phyloP scores from a whole-genome alignment of 305 asterid genomes.

The Solanum chacoense region DNA sequence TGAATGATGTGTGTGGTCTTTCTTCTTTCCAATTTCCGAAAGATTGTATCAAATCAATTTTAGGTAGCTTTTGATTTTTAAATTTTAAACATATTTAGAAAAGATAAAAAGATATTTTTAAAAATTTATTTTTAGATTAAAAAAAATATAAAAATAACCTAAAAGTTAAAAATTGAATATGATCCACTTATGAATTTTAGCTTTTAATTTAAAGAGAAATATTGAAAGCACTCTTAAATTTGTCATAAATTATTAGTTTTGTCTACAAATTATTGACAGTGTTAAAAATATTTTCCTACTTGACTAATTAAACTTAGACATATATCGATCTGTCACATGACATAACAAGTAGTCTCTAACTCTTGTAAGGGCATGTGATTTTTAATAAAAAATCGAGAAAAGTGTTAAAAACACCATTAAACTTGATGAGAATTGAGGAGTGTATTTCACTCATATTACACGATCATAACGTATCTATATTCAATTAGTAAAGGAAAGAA shows the following conservation, averaged over 20 bases:
- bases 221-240: too few species aligned
- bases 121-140: too few species aligned
- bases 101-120: neutral
- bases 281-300: too few species aligned
- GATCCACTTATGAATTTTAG: neutral
- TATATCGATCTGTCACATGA: fast-evolving
- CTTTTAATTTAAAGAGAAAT: too few species aligned
- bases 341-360: neutral
- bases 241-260: too few species aligned
- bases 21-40: neutral
- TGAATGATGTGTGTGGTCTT: conserved; percentile 2
- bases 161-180: neutral
- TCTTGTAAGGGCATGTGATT: too few species aligned
- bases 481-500: neutral
- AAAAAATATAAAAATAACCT: too few species aligned
- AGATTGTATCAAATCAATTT: neutral
- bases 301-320: too few species aligned
- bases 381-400: too few species aligned
- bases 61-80: neutral
- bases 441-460: neutral
- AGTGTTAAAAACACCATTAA: too few species aligned
- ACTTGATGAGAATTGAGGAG: neutral
- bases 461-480: too few species aligned
- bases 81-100: neutral
- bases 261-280: neutral